phyloP scores from a whole-genome alignment of 2,329 filamentous ascomycete genomes.

The Alternaria atra region DNA sequence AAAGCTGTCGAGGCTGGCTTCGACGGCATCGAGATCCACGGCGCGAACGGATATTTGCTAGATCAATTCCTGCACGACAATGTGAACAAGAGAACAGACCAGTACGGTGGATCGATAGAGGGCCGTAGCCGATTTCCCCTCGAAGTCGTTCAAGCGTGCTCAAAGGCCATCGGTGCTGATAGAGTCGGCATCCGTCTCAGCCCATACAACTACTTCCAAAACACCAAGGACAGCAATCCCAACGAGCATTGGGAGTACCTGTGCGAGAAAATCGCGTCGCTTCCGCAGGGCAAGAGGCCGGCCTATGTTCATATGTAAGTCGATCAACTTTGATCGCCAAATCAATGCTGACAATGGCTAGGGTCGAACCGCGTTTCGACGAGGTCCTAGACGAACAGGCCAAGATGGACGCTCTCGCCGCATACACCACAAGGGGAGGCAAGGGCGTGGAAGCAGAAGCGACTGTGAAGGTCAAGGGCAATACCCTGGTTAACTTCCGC shows the following conservation, averaged over 20 bases:
- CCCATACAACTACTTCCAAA: constrained; percentile 50
- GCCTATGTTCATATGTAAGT: constrained; percentile 50
- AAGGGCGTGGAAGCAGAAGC: constrained; percentile 46
- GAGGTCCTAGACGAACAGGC: constrained; percentile 49
- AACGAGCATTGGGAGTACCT: constrained; percentile 58
- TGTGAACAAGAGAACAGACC: constrained; percentile 60
- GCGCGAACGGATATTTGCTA: constrained; percentile 57
- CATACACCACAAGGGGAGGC: constrained; percentile 41
- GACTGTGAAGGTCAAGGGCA: constrained; percentile 33
- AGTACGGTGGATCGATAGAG: constrained; percentile 61
- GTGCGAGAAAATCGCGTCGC: constrained; percentile 52
- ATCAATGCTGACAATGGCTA: constrained; percentile 19
- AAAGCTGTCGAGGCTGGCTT: constrained; percentile 50
- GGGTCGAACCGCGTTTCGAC: constrained; percentile 51
- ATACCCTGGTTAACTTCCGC: constrained; percentile 51
- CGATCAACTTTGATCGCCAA: neutral
- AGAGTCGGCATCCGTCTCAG: constrained; percentile 45
- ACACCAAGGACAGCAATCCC: constrained; percentile 56
- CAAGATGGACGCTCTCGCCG: constrained; percentile 51
- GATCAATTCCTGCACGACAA: constrained; percentile 63
- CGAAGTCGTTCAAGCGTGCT: constrained; percentile 57
- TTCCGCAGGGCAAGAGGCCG: constrained; percentile 40
- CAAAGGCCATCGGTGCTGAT: constrained; percentile 45
- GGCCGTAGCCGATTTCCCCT: constrained; percentile 65
- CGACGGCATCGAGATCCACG: constrained; percentile 54